Conservation (phyloP, 1,284 basidiomycete genomes). For the Mycosarcoma mackinlayi region DNA sequence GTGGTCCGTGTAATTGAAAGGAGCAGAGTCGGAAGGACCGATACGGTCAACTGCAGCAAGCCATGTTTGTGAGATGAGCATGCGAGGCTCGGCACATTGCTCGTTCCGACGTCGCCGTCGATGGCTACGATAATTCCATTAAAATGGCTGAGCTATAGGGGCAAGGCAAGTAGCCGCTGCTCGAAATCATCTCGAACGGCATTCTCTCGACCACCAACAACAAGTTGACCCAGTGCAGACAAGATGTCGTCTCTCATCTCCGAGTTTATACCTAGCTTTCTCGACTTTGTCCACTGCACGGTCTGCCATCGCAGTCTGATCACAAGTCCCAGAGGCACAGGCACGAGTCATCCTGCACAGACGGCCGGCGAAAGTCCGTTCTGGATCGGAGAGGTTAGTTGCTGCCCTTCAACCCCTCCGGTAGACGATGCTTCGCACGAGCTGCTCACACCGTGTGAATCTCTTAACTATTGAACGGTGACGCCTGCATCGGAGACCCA, state of each 20-base stretch:
- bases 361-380: constrained; percentile 5
- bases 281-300: constrained; percentile 38
- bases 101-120: too few species aligned
- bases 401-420: not conserved
- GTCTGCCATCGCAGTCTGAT: constrained; percentile 22
- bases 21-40: constrained; percentile 5
- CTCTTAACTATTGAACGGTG: too few species aligned
- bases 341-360: not conserved
- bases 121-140: too few species aligned
- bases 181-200: not conserved
- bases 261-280: constrained; percentile 4
- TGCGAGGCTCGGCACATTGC: not conserved
- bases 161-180: too few species aligned
- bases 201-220: not conserved
- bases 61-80: not conserved
- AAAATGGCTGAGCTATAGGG: too few species aligned
- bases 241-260: constrained; percentile 14
- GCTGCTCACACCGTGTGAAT: not conserved
- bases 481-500: too few species aligned
- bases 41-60: not conserved
- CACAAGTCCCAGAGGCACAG: not conserved
- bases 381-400: constrained; percentile 43
- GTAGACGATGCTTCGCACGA: not conserved
- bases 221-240: not conserved
- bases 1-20: not conserved